phyloP scores from a whole-genome alignment of 2,329 filamentous ascomycete genomes.

The Karstenula rhodostoma region DNA sequence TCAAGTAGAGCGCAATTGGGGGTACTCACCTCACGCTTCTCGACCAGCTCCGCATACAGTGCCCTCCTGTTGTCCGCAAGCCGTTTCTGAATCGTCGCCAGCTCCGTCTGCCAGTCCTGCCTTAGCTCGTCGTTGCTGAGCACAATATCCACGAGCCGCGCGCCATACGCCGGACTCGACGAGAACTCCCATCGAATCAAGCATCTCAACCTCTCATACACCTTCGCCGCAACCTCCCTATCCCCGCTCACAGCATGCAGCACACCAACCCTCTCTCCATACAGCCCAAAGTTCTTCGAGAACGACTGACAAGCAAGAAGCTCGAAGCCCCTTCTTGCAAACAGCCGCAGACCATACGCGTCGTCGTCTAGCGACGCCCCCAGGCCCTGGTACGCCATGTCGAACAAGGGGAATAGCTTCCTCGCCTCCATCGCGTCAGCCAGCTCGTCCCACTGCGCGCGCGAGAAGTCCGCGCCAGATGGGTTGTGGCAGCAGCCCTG shows the following conservation, averaged over 20 bases:
- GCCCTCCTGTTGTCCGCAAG: slow-evolving; percentile 19
- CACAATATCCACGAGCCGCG: slow-evolving; percentile 34
- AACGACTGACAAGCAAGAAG: slow-evolving; percentile 49
- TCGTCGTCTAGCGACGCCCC: slow-evolving; percentile 46
- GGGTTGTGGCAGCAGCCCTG: slow-evolving; percentile 53
- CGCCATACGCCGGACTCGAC: slow-evolving; percentile 38
- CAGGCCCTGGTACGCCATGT: slow-evolving; percentile 51
- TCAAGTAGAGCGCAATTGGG: no score
- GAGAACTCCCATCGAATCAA: slow-evolving; percentile 41
- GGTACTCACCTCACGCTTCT: slow-evolving; percentile 20
- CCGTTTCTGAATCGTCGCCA: slow-evolving; percentile 24
- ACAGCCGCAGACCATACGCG: slow-evolving; percentile 38
- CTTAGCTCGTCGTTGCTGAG: slow-evolving; percentile 21
- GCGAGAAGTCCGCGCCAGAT: slow-evolving; percentile 44
- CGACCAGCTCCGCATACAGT: slow-evolving; percentile 20
- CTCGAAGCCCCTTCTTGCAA: slow-evolving; percentile 37
- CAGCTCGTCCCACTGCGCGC: slow-evolving; percentile 43
- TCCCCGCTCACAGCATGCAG: slow-evolving; percentile 34
- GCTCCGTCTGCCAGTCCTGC: slow-evolving; percentile 23
- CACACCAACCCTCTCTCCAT: slow-evolving; percentile 48
- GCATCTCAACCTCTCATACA: slow-evolving; percentile 37
- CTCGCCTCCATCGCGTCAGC: slow-evolving; percentile 28
- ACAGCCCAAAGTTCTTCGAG: slow-evolving; percentile 52
- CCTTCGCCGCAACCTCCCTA: slow-evolving; percentile 24
- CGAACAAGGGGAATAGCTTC: slow-evolving; percentile 45